Conservation (phyloP, 306 rosid genomes). For the Cyamopsis tetragonoloba region DNA sequence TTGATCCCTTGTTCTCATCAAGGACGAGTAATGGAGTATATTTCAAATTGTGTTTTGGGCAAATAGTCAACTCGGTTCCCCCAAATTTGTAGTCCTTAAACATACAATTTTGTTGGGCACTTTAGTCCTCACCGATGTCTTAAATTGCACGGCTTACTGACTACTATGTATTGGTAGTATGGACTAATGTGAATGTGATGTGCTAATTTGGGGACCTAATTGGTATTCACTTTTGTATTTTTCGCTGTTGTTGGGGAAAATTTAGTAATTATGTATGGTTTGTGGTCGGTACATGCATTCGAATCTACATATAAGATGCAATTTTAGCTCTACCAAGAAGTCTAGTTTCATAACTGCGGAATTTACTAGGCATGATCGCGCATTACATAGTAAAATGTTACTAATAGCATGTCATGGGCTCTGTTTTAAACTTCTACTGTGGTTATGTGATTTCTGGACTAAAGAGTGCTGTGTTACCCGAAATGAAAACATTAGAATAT, state of each 20-base stretch:
- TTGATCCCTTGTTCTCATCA: background rate
- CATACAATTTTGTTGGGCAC: too few relatives aligned
- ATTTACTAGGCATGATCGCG: background rate
- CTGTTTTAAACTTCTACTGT: background rate
- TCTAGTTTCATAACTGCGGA: background rate
- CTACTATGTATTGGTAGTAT: too few relatives aligned
- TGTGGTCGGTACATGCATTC: background rate
- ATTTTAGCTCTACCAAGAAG: background rate
- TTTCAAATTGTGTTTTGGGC: too few relatives aligned
- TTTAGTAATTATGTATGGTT: background rate
- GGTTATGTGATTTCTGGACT: background rate
- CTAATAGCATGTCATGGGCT: background rate
- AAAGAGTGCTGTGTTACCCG: background rate
- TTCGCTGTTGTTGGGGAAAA: background rate
- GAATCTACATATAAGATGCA: background rate
- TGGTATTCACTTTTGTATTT: too few relatives aligned
- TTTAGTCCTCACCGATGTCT: too few relatives aligned
- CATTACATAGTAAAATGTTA: background rate
- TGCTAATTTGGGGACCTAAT: too few relatives aligned
- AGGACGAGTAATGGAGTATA: background rate
- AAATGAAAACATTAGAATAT: background rate
- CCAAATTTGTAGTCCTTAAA: too few relatives aligned
- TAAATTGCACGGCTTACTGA: too few relatives aligned
- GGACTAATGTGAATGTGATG: too few relatives aligned
- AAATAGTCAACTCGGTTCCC: too few relatives aligned